phyloP scores from a whole-genome alignment of 768 basidiomycete species.

The Lactifluus subvellereus region DNA sequence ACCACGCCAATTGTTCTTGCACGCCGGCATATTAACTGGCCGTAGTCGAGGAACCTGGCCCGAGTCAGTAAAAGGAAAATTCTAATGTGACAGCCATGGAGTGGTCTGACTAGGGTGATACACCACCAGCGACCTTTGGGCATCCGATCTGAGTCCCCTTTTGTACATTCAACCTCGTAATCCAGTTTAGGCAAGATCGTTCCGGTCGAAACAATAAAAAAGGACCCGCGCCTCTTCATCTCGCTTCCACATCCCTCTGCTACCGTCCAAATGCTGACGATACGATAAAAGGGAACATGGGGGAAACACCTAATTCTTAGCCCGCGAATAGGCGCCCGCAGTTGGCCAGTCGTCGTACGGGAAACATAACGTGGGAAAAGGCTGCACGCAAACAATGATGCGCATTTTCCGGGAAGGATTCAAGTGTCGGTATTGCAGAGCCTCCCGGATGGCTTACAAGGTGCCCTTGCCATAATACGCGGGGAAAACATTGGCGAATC shows the following conservation, averaged over 20 bases:
- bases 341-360: neutral
- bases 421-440: neutral
- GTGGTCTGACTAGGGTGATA: neutral
- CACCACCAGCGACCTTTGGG: conserved; percentile 1
- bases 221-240: conserved; percentile 6
- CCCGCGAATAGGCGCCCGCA: neutral
- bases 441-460: neutral
- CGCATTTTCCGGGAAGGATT: neutral
- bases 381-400: neutral
- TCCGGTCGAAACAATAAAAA: conserved; percentile 18
- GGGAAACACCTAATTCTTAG: conserved; percentile 1
- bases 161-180: neutral
- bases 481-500: neutral
- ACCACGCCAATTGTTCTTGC: conserved; percentile 19
- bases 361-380: neutral
- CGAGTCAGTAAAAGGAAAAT: conserved; percentile 13
- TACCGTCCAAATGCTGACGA: neutral
- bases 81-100: conserved; percentile 11
- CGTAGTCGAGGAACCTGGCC: conserved; percentile 8
- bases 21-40: conserved; percentile 12
- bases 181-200: conserved; percentile 17
- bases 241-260: neutral
- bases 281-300: neutral
- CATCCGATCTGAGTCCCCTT: neutral
- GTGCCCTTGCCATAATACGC: conserved; percentile 1